Evolutionary conservation across 2,329 filamentous ascomycete species (phyloP).

Genomic region (Paraphoma chrysanthemicola): DNA sequence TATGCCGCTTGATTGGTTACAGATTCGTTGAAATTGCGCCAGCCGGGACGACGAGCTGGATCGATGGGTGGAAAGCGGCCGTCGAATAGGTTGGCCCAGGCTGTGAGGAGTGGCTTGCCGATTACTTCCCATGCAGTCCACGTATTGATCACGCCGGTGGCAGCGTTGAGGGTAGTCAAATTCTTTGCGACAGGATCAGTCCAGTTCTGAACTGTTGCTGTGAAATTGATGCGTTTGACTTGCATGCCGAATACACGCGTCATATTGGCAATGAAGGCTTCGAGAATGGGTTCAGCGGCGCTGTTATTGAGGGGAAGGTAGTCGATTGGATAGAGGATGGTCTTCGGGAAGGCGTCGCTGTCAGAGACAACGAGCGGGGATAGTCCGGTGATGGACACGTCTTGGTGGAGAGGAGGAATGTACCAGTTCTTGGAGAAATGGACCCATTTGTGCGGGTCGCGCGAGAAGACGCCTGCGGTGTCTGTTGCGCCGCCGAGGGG

Average conservation of each 20-base stretch:
- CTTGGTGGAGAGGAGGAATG: conserved; percentile 41
- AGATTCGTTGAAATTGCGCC: conserved; percentile 36
- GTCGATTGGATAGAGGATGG: conserved; percentile 50
- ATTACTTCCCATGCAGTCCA: conserved; percentile 45
- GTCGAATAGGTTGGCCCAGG: conserved; percentile 44
- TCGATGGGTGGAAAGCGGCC: conserved; percentile 52
- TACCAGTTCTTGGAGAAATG: conserved; percentile 52
- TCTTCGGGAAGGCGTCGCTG: conserved; percentile 45
- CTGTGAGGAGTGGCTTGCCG: conserved; percentile 39
- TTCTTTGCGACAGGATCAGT: conserved; percentile 35
- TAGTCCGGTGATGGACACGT: conserved; percentile 47
- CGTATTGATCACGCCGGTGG: conserved; percentile 39
- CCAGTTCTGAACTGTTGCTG: conserved; percentile 37
- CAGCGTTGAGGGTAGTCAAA: conserved; percentile 37
- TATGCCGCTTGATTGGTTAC: conserved; percentile 22
- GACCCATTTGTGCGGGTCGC: conserved; percentile 42
- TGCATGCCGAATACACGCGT: conserved; percentile 47
- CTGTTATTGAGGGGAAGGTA: conserved; percentile 51
- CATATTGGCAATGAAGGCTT: conserved; percentile 47
- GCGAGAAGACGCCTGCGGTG: conserved; percentile 36
- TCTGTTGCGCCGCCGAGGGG: conserved; percentile 32
- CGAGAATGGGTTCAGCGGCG: conserved; percentile 48
- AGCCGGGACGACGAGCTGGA: conserved; percentile 40
- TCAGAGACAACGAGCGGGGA: conserved; percentile 45
- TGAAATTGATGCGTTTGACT: conserved; percentile 48